Conservation (phyloP, 768 basidiomycete species). For the Tylopilus cervinicoccineus region DNA sequence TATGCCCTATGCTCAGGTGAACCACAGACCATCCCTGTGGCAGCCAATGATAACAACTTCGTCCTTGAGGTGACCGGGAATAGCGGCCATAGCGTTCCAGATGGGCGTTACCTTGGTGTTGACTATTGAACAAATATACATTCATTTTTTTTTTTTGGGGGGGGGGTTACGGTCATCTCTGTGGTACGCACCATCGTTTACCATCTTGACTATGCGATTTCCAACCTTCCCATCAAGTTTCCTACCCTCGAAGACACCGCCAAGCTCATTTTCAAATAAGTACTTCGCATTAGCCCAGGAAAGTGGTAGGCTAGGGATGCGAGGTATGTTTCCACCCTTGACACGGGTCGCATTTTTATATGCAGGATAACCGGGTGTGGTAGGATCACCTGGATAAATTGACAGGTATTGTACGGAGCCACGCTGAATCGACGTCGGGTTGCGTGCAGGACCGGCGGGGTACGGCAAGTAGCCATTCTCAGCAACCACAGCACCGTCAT, state of each 20-base stretch:
- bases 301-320: conserved; percentile 81
- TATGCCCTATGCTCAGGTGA: not conserved
- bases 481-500: conserved; percentile 75
- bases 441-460: conserved; percentile 83
- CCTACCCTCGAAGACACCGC: conserved; percentile 35
- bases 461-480: conserved; percentile 70
- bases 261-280: conserved; percentile 56
- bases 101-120: conserved; percentile 80
- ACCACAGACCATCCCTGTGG: conserved; percentile 73
- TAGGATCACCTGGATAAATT: conserved; percentile 69
- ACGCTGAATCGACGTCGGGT: conserved; percentile 77
- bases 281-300: conserved; percentile 80
- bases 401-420: conserved; percentile 76
- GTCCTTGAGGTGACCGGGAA: conserved; percentile 77
- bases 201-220: conserved; percentile 41
- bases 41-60: conserved; percentile 85
- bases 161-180: not conserved
- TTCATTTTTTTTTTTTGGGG: not conserved
- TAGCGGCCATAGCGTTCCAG: conserved; percentile 83
- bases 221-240: conserved; percentile 50
- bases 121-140: conserved; percentile 38
- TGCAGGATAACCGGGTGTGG: conserved; percentile 83
- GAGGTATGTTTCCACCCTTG: conserved; percentile 58
- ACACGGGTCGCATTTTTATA: conserved; percentile 75
- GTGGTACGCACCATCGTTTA: conserved; percentile 47